Base-by-base conservation (phyloP, 345 rosid species). In the Populus simonii region DNA sequence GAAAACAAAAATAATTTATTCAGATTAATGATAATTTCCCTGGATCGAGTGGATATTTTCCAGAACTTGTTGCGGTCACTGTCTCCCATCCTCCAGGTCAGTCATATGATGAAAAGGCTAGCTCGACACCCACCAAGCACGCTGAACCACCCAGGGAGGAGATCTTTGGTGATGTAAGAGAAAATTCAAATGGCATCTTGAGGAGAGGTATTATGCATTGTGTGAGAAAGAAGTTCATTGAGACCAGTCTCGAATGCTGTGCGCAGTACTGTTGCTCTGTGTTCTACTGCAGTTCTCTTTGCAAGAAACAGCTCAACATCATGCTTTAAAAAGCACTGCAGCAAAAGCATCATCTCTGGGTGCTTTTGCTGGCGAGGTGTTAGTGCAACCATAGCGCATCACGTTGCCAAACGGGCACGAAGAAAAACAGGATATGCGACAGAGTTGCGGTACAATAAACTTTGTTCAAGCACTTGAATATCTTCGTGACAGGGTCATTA, bases 61-160 rank as follows among this genome's bases (percentile, higher is more conserved):
- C 76, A 35, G 93, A 88, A 81, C 79, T 89, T 75, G 92, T 89
- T 82, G 95, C 93, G 39, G 91, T 91, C 74, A 90, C 93, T 7
- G 78, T 88, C 38, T 91, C 91, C 1, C 87, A 88, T 78, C 92
- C 96, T 0, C 91, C 90, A 0, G 83, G 89, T 68, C 91, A 80
- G 80, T 84, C 89, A 15, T 90, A 86, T n/a, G 91, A 88, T 47
- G 89, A 90, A 73, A 86, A 80, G 75, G 80, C 83, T 1, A 83
- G 78, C 80, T 83, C 88, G 20, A 85, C 87, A 17, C 89, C 89
- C 36, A 84, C 86, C 66, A 86, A 84, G 81, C 76, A 83, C 73
- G 79, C 79, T 15, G 89, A 88, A 74, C 84, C 80, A 18, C 72
- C 85, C 0, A 73, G 63, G 76, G 89, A 88, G 33, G 87, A 82